Percentiles rank a stretch among this genome's conserved stretches.
Conservation (phyloP, 768 basidiomycete genomes). For the Russula virescens region DNA sequence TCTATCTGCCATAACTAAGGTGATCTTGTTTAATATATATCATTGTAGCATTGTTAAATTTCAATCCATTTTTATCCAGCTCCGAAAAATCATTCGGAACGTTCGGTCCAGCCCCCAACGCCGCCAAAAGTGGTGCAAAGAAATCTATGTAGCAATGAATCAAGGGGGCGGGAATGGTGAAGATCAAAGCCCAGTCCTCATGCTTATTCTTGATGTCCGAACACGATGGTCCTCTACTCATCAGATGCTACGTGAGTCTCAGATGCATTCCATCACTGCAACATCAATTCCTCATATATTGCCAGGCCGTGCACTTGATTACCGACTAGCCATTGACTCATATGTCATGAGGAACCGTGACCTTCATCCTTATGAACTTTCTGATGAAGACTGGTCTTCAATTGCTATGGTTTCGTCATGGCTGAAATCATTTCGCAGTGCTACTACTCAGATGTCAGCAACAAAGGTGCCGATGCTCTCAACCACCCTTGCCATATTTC, state of each 20-base stretch:
- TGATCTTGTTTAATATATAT: not conserved
- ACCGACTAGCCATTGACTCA: not conserved
- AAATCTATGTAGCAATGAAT: not conserved
- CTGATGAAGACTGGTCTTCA: not conserved
- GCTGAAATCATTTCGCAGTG: not conserved
- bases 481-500: not conserved
- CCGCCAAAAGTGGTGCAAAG: not conserved
- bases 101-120: not conserved
- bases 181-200: not conserved
- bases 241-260: not conserved
- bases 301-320: not conserved
- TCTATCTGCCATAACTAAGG: too few species aligned
- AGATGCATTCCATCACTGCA: too few species aligned
- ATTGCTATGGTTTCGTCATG: not conserved
- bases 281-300: not conserved
- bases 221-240: not conserved
- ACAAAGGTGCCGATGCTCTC: not conserved
- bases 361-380: not conserved
- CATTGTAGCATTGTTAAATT: too few species aligned
- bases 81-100: not conserved
- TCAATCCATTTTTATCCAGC: not conserved
- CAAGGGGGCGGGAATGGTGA: not conserved
- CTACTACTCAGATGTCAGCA: not conserved
- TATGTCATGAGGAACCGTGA: not conserved
- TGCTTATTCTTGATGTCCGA: not conserved